Evolutionary conservation across 1,284 basidiomycete genomes (phyloP), one percentile per base, ranked within the genome.

Genomic region (Naganishia sp.): DNA sequence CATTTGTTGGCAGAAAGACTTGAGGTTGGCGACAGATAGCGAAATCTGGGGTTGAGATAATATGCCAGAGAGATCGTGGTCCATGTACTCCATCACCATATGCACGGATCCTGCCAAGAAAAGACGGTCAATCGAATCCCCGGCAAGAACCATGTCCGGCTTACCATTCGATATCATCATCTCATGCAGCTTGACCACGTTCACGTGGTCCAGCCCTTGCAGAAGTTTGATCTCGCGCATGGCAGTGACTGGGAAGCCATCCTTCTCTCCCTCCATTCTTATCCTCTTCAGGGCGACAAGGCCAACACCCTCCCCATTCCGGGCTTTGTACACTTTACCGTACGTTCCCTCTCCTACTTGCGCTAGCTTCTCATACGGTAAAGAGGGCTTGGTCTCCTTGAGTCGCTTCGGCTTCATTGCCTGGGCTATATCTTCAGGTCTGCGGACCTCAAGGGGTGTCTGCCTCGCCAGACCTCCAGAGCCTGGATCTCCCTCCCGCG

Each of bases 71-170:
- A 99, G 84, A 76, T 99, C 96, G 78, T 99, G 95, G 75, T 99
- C 94, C 91, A 98, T 94, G 79, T 99, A 99, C 79, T 99, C 94
- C 75, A 99, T 94, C 33, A 99, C 95, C 94, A 99, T 99, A 80
- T 94, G 97, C 23, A 97, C 92, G 49, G 90, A 90, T 64, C 92
- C 94, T 94, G 71, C 16, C 61, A 55, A 59, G 64, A 10, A 15
- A 63, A 57, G 48, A 63, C 46, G 6, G 16, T 64, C 31, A 31
- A 46, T 21, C 15, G 23, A 33, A 6, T 15, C 28, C 28, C 3
- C 1, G 16, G 9, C 6, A 23, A 57, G 36, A 13, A 28, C 13
- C 10, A 36, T 45, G n/a, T 15, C 11, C 13, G 61, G 46, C 85
- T 72, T 73, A 94, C 94, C 92, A 72, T 91, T 91, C 0, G 93